Base-by-base conservation (phyloP, 345 rosid species). In the Bruguiera gymnorhiza region DNA sequence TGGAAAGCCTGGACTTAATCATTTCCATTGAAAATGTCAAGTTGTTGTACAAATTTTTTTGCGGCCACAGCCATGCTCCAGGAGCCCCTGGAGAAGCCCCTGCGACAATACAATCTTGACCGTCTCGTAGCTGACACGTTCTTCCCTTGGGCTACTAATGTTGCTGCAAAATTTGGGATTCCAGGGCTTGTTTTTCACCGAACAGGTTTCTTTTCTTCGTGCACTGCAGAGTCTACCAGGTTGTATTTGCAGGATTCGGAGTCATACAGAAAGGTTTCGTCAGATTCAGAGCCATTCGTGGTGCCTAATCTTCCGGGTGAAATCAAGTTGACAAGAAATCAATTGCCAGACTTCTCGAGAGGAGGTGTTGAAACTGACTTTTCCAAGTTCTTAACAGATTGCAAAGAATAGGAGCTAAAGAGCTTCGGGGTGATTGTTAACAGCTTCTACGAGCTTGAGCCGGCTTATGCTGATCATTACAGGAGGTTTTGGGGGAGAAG, bases 351-450 rank as follows among this genome's bases (percentile, higher is more conserved):
- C 6, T 11, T 6, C 7, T 32, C 0, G 36, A 32, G 36, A 16
- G 9, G 21, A 5, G 43, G 23, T 2, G 72, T 21, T 10, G 77
- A 64, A 15, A 64, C 34, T 9, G 48, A 56, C 20, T 59, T 76
- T 18, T 66, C 67, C 37, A 71, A 63, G 70, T n/a, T 82, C 4
- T 0, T 65, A 26, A 70, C 60, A 30, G 79, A 34, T 3, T 1
- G 54, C 0, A 73, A 43, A 66, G 91, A 81, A 7, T 71, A 93
- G 1, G 92, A 88, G 64, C 1, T 54, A 6, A 68, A 27, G 39
- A 83, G 95, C 82, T 88, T 62, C 29, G 96, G 95, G 20, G 86
- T 86, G 16, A 24, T 90, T 66, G 69, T 88, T 65, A 92, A 90
- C 74, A 89, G 89, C 69, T 87, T 90, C 80, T 82, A 53, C 6